These are phyloP conservation scores for Trypanosomatidae sp. DNA, from an alignment of 208 protist species.

Conservation along the genomic window DNA sequence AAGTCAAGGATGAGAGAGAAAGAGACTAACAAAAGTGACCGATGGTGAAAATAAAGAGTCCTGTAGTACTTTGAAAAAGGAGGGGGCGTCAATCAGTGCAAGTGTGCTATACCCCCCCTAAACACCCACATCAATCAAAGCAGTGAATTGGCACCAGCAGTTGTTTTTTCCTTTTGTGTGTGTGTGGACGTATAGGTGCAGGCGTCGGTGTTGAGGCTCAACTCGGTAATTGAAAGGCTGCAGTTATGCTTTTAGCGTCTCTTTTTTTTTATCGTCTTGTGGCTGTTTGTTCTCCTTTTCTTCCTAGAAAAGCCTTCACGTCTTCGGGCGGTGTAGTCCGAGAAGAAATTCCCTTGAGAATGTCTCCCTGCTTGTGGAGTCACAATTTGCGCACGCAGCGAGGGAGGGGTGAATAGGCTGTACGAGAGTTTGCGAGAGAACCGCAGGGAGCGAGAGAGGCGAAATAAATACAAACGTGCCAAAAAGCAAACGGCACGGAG, in stretches of 20 bases:
- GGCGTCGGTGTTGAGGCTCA: background rate
- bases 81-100: background rate
- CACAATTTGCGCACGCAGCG: background rate
- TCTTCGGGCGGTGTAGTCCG: background rate
- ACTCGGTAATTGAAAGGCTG: background rate
- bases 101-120: background rate
- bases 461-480: background rate
- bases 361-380: background rate
- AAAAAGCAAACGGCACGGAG: background rate
- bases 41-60: background rate
- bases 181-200: background rate
- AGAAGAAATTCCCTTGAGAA: background rate
- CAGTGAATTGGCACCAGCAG: background rate
- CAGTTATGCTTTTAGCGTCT: background rate
- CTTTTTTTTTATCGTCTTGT: background rate
- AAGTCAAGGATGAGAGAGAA: background rate
- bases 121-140: conserved; percentile 3
- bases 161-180: background rate
- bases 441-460: background rate
- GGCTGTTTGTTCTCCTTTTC: background rate
- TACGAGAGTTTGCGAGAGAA: background rate
- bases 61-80: background rate
- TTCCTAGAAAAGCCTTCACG: background rate
- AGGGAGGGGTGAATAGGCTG: background rate
- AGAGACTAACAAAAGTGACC: background rate